These are phyloP conservation scores for Tillandsia fasciculata DNA, from an alignment of 176 grass and related monocot genomes.

Conservation along the genomic window DNA sequence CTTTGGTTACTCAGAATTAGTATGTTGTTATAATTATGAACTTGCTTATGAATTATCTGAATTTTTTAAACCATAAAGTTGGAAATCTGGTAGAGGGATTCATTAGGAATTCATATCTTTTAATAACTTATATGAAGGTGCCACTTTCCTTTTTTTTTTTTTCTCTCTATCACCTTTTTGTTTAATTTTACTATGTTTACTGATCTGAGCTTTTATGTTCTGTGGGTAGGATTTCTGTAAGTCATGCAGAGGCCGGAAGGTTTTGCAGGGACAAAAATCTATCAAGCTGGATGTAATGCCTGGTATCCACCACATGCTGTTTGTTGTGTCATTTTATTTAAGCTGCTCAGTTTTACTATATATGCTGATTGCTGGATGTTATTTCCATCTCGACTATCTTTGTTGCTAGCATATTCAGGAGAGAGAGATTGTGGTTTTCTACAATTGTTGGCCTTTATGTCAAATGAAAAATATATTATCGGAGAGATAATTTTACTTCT, in stretches of 20 bases:
- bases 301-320: slow-evolving; percentile 25
- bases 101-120: background rate
- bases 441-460: no score
- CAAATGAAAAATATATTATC: no score
- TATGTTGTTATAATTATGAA: no score
- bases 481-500: no score
- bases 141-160: background rate
- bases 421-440: no score
- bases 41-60: no score
- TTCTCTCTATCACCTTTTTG: background rate
- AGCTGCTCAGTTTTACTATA: background rate
- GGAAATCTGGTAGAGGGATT: no score
- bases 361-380: background rate
- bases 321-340: background rate
- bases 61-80: no score
- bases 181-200: background rate
- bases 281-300: slow-evolving; percentile 61
- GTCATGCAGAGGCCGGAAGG: slow-evolving; percentile 67
- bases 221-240: slow-evolving; percentile 72
- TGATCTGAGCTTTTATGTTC: slow-evolving; percentile 19
- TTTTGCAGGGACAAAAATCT: slow-evolving; percentile 51
- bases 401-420: background rate
- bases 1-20: no score
- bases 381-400: background rate
- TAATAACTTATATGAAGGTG: background rate